phyloP scores from a whole-genome alignment of 2,329 filamentous ascomycete genomes.

The Colletotrichum chrysophilum region DNA sequence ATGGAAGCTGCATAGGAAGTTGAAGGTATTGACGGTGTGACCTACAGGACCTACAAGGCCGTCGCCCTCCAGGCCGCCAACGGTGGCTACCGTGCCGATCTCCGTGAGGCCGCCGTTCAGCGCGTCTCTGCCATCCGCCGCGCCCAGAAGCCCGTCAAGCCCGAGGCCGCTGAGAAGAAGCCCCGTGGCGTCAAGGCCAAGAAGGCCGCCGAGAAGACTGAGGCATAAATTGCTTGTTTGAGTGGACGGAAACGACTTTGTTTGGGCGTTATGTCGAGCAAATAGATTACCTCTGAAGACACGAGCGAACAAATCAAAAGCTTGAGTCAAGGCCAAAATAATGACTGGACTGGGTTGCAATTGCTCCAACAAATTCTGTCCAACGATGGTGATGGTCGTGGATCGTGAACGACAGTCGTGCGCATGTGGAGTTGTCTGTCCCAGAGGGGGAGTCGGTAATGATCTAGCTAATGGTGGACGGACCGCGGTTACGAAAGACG shows the following conservation, averaged over 20 bases:
- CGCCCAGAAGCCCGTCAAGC: conserved; percentile 81
- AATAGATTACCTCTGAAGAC: conserved; percentile 21
- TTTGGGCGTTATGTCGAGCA: conserved; percentile 23
- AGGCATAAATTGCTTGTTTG: conserved; percentile 19
- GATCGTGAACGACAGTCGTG: background rate
- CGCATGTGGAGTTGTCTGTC: background rate
- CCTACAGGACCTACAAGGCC: conserved; percentile 80
- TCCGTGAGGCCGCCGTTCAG: conserved; percentile 79
- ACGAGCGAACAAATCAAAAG: conserved; percentile 21
- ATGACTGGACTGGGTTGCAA: conserved; percentile 8
- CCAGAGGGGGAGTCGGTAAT: background rate
- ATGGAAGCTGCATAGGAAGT: background rate
- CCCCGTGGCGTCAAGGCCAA: conserved; percentile 79
- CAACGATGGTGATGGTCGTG: background rate
- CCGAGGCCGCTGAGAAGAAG: conserved; percentile 70
- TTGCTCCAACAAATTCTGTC: background rate
- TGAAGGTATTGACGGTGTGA: background rate
- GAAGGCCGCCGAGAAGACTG: conserved; percentile 69
- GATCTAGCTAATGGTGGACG: background rate
- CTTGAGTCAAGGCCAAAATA: conserved; percentile 21
- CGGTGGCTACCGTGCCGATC: conserved; percentile 82
- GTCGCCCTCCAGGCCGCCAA: conserved; percentile 85
- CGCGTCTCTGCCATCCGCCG: conserved; percentile 85
- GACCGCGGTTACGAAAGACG: background rate
- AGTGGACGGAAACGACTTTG: conserved; percentile 15